Base-by-base conservation (phyloP, 2,329 filamentous ascomycete species). In the Neofusicoccum ribis region DNA sequence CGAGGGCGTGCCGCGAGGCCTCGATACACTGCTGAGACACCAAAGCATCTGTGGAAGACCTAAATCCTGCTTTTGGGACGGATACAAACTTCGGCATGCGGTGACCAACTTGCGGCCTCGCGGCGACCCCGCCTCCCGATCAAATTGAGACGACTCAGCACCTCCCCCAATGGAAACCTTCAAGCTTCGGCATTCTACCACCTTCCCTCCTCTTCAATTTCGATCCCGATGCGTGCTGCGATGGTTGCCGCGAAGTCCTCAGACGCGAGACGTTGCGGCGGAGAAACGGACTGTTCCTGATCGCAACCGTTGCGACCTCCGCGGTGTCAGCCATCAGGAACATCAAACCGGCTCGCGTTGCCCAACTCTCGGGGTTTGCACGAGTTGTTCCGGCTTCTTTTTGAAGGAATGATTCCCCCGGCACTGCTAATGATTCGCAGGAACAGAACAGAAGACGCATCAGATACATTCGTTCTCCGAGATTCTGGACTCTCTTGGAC, bases 11-110 rank as follows among this genome's bases (percentile, higher is more conserved):
- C 27, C 39, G 56, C 17, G 17, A 37, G 41, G 54, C 56, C 43
- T 47, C 56, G 56, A 60, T 47, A 47, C 56, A 46, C 43, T 47
- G 27, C 54, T 59, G 54, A 59, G 54, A 59, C 54, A 54, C n/a
- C 51, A 41, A 39, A 34, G 20, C 39, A 43, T 43, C 20, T 17
- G 20, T 34, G 17, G 36, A n/a, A 14, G n/a, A n/a, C 36, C 20
- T 31, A 31, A 46, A 20, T 14, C 23, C 27, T 58, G 52, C 5
- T 58, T 12, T 27, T 20, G 46, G 41, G 41, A 60, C 27, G 43
- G 23, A 47, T 23, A 15, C 27, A 37, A 27, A 34, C 39, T 46
- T 46, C 27, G 39, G 39, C 54, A 60, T 47, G 43, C 56, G 56
- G 23, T 47, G 41, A 47, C 56, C 15, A 47, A 1, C 14, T 20